Percentiles rank a stretch among this genome's conserved stretches.
phyloP scores from a whole-genome alignment of 257 asterid genomes.

The Petrea volubilis region DNA sequence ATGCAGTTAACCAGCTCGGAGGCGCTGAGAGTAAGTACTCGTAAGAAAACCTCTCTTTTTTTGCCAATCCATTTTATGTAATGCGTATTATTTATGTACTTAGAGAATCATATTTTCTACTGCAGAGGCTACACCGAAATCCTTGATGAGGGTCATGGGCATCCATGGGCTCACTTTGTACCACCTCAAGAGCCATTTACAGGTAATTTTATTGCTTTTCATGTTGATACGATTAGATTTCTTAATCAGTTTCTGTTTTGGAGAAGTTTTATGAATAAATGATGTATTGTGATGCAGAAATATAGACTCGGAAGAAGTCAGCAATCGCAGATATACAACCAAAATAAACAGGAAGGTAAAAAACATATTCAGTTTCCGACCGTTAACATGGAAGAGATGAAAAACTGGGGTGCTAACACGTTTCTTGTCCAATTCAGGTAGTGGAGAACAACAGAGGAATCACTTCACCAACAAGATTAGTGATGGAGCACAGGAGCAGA shows the following conservation, averaged over 20 bases:
- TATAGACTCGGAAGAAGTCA: conserved; percentile 79
- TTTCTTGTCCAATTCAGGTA: conserved; percentile 39
- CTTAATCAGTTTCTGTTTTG: background rate
- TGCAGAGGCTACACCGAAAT: conserved; percentile 96
- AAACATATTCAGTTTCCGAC: background rate
- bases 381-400: background rate
- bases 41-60: background rate
- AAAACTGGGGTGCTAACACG: conserved; percentile 9
- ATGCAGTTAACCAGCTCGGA: conserved; percentile 75
- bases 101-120: conserved; percentile 9
- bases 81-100: background rate
- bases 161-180: conserved; percentile 85
- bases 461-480: conserved; percentile 31
- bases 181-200: conserved; percentile 97
- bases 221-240: background rate
- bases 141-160: conserved; percentile 93
- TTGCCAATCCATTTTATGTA: background rate
- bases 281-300: conserved; percentile 53
- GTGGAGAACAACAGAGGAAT: conserved; percentile 42
- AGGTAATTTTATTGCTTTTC: conserved; percentile 41
- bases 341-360: conserved; percentile 53
- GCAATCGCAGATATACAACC: conserved; percentile 43
- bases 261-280: conserved; percentile 7
- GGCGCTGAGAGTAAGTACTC: conserved; percentile 88
- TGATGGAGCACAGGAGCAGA: conserved; percentile 53